A percentile compares a stretch with the other conserved stretches of the same genome.
These are phyloP conservation scores for Lolium multiflorum DNA, from an alignment of 176 grass and related monocot species.

Conservation along the genomic window DNA sequence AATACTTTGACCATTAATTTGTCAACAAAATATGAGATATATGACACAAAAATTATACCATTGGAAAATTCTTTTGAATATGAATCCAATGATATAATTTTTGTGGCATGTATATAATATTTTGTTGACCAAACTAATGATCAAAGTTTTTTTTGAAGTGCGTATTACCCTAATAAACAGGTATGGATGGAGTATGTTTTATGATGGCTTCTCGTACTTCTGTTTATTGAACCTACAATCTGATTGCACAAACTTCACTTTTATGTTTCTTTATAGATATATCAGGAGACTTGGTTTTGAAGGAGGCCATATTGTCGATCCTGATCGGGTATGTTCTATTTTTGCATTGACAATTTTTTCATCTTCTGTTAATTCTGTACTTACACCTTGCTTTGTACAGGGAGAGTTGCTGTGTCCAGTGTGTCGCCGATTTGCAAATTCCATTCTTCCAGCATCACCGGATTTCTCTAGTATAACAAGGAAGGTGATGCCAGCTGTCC, in stretches of 20 bases:
- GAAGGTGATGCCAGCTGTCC: slow-evolving; percentile 39
- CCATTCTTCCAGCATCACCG: slow-evolving; percentile 78
- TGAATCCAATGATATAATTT: too few relatives aligned
- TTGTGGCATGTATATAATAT: too few relatives aligned
- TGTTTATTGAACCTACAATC: slow-evolving; percentile 20
- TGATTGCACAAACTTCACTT: slow-evolving; percentile 28
- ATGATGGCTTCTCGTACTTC: slow-evolving; percentile 21
- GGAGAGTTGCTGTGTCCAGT: slow-evolving; percentile 97
- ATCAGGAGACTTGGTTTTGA: slow-evolving; percentile 96
- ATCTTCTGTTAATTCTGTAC: slow-evolving; percentile 37
- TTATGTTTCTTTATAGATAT: slow-evolving; percentile 62
- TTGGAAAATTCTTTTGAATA: too few relatives aligned
- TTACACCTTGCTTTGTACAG: slow-evolving; percentile 54
- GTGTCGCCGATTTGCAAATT: slow-evolving; percentile 96
- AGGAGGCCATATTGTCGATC: slow-evolving; percentile 93
- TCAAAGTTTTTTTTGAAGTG: background rate
- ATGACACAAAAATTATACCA: too few relatives aligned
- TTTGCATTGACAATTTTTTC: slow-evolving; percentile 28
- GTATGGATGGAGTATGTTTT: background rate
- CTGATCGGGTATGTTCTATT: slow-evolving; percentile 70
- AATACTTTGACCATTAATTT: too few relatives aligned
- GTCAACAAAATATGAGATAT: too few relatives aligned
- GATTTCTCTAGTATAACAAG: slow-evolving; percentile 56
- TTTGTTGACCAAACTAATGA: too few relatives aligned
- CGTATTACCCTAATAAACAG: too few relatives aligned